A percentile compares a stretch with the other conserved stretches of the same genome.
Evolutionary conservation across 495 filamentous ascomycete genomes (phyloP).

Genomic region (Podospora comata): DNA sequence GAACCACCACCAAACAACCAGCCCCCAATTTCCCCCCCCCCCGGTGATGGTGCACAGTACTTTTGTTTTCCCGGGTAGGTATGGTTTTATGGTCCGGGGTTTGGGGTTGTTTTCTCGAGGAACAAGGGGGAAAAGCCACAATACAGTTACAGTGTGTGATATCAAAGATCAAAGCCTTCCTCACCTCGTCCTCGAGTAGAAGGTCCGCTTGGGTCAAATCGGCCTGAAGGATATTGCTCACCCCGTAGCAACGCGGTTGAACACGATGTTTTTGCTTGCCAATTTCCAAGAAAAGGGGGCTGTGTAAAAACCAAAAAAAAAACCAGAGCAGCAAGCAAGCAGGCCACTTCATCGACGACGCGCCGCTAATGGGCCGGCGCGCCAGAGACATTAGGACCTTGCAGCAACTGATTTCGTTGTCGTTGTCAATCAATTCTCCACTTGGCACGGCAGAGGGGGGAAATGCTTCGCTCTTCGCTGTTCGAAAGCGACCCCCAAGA

Average conservation of each 20-base stretch:
- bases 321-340: neutral
- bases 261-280: too few relatives aligned
- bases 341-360: neutral
- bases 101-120: neutral
- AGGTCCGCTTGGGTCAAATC: neutral
- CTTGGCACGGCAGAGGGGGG: neutral
- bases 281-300: neutral
- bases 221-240: neutral
- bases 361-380: too few relatives aligned
- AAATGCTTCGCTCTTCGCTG: neutral
- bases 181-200: too few relatives aligned
- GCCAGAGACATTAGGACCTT: neutral
- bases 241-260: neutral
- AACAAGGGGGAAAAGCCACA: neutral
- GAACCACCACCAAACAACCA: neutral
- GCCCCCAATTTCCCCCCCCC: too few relatives aligned
- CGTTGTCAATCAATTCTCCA: neutral
- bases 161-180: neutral
- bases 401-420: neutral
- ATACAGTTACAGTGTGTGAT: neutral
- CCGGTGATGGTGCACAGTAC: neutral
- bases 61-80: neutral
- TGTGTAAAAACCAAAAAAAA: neutral
- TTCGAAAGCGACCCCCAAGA: too few relatives aligned
- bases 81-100: too few relatives aligned